phyloP scores from a whole-genome alignment of 179 eudicot genomes.

The Heliamphora pulchella region DNA sequence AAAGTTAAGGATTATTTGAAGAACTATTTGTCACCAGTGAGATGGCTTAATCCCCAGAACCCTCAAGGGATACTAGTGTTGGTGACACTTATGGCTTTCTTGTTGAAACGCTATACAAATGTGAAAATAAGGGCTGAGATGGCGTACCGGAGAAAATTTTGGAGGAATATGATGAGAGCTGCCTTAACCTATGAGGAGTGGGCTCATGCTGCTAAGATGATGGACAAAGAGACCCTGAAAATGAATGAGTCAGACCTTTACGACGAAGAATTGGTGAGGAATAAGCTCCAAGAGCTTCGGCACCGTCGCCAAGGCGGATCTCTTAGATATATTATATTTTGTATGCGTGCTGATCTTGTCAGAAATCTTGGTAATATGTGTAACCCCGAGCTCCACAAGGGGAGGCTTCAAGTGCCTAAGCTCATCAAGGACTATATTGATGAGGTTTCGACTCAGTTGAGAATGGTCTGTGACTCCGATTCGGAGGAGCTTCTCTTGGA shows the following conservation, averaged over 20 bases:
- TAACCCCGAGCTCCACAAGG: conserved; percentile 87
- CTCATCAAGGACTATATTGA: conserved; percentile 86
- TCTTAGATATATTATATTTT: conserved; percentile 71
- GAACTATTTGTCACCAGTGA: conserved; percentile 37
- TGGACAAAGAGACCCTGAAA: conserved; percentile 62
- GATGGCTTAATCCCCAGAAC: conserved; percentile 85
- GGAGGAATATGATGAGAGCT: conserved; percentile 87
- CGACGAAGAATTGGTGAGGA: conserved; percentile 79
- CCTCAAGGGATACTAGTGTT: conserved; percentile 82
- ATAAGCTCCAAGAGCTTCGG: conserved; percentile 77
- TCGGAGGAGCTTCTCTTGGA: conserved; percentile 76
- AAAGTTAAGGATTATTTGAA: conserved; percentile 25
- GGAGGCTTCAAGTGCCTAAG: conserved; percentile 83
- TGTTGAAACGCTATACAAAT: conserved; percentile 70
- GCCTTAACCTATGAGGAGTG: conserved; percentile 85
- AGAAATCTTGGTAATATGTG: conserved; percentile 97
- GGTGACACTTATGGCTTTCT: conserved; percentile 65
- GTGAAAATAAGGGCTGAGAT: conserved; percentile 64
- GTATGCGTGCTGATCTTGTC: conserved; percentile 83
- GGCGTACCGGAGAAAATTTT: conserved; percentile 82
- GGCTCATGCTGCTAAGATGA: conserved; percentile 93
- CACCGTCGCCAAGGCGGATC: conserved; percentile 81
- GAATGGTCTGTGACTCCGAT: conserved; percentile 84
- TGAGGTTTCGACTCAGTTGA: conserved; percentile 83
- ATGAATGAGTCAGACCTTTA: conserved; percentile 69